phyloP scores from a whole-genome alignment of 441 rosid genomes.

The Mallotus japonicus region DNA sequence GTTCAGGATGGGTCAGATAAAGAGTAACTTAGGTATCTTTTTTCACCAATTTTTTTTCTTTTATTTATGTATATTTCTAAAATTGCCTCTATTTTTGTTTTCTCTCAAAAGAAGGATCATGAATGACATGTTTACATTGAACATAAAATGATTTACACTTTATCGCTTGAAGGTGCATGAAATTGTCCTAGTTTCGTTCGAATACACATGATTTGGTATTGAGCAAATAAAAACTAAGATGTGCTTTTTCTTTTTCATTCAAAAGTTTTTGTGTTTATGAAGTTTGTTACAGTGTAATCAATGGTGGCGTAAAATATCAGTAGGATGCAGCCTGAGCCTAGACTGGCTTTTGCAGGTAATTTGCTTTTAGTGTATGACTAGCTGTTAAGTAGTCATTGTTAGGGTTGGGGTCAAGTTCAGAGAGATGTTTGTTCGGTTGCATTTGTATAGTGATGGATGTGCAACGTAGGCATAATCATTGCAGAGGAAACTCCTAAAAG shows the following conservation, averaged over 20 bases:
- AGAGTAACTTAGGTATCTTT: conserved; percentile 20
- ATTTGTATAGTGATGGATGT: background rate
- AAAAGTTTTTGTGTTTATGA: too few relatives aligned
- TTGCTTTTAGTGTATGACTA: background rate
- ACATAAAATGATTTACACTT: too few relatives aligned
- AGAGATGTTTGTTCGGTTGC: background rate
- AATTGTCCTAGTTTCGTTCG: too few relatives aligned
- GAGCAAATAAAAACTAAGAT: background rate
- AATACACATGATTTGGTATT: background rate
- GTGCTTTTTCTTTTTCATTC: too few relatives aligned
- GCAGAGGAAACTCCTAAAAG: background rate
- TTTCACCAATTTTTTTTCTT: background rate
- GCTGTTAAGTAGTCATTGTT: background rate
- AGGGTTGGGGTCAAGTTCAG: background rate
- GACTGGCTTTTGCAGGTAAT: background rate
- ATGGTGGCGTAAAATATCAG: background rate
- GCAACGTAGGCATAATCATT: background rate
- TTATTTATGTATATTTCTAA: background rate
- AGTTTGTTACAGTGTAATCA: background rate
- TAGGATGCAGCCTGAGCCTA: background rate
- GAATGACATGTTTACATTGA: background rate
- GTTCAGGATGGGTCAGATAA: conserved; percentile 24
- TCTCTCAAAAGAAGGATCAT: too few relatives aligned
- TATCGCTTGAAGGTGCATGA: too few relatives aligned
- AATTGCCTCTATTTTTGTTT: background rate